Base-by-base conservation (phyloP, 2,329 filamentous ascomycete genomes). In the Mycosphaerella arachidis region DNA sequence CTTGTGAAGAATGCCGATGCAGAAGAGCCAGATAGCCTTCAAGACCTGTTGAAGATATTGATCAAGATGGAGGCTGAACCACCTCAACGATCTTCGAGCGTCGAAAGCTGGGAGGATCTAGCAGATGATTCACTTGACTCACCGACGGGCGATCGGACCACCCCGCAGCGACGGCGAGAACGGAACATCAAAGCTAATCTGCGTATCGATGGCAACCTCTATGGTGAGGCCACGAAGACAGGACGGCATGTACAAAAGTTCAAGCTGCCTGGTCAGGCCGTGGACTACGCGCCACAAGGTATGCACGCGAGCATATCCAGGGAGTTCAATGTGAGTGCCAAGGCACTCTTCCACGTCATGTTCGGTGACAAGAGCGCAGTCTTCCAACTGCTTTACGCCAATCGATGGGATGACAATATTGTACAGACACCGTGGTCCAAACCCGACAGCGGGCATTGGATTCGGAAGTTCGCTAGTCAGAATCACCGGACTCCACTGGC, bases 361-460 rank as follows among this genome's bases (percentile, higher is more conserved):
- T 99, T 97, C 74, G 94, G 94, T 40, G 94, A 99, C 75, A 96
- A 93, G 77, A 96, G 91, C 72, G 91, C 92, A 35, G 87, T 97
- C 43, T 99, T 97, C 76, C 91, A 94, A 68, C 86, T 93, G 70
- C 81, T 97, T 31, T 93, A 97, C 72, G 88, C 91, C 72, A 91
- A 96, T 72, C 84, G 90, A 55, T 84, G 87, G 68, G 91, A 90
- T 13, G 84, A 87, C 73, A 76, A 87, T 63, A 92, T 97, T 63
- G 86, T 88, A 1, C 92, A 97, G 75, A 89, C 90, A 0, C 91
- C 93, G 0, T 99, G 94, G 94, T 79, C 82, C 18, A 81, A 86
- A 53, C 79, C 84, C 3, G 89, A 92, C 45, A 86, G 86, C 40
- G 68, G 63, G 3, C 68, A 71, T 46, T 74, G 68, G 64, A 71